Evolutionary conservation across 2,329 filamentous ascomycete species (phyloP).

Genomic region (Fusarium guadeloupense): DNA sequence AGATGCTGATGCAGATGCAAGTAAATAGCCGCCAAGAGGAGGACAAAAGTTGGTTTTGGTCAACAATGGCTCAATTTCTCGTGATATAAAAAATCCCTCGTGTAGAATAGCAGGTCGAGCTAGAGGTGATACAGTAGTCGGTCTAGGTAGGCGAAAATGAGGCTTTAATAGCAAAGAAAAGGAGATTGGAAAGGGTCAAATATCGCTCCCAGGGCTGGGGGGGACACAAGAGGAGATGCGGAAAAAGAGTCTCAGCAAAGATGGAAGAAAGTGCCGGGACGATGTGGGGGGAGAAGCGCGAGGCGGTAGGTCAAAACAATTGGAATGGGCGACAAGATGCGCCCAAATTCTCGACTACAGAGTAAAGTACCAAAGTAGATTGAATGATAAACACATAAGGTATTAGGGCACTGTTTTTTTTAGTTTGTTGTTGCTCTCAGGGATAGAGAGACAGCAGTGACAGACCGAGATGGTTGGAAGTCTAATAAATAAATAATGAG

Average conservation of each 20-base stretch:
- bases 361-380: not conserved
- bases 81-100: conserved; percentile 24
- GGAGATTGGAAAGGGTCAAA: conserved; percentile 24
- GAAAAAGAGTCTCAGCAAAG: conserved; percentile 22
- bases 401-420: not conserved
- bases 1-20: too few species aligned
- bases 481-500: not conserved
- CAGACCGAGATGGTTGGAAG: not conserved
- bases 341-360: conserved; percentile 10
- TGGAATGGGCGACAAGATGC: conserved; percentile 19
- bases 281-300: conserved; percentile 29
- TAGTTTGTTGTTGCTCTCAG: not conserved
- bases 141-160: conserved; percentile 1
- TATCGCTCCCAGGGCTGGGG: conserved; percentile 15
- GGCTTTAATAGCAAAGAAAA: conserved; percentile 7
- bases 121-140: conserved; percentile 3
- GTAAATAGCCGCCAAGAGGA: conserved; percentile 35
- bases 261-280: conserved; percentile 34
- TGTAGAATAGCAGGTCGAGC: conserved; percentile 12
- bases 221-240: conserved; percentile 15
- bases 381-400: too few species aligned
- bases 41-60: conserved; percentile 17
- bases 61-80: conserved; percentile 13
- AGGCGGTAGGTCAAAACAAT: conserved; percentile 3
- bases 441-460: too few species aligned